These are phyloP conservation scores for Penicillium riverlandense DNA, from an alignment of 495 filamentous ascomycete species.

Conservation along the genomic window DNA sequence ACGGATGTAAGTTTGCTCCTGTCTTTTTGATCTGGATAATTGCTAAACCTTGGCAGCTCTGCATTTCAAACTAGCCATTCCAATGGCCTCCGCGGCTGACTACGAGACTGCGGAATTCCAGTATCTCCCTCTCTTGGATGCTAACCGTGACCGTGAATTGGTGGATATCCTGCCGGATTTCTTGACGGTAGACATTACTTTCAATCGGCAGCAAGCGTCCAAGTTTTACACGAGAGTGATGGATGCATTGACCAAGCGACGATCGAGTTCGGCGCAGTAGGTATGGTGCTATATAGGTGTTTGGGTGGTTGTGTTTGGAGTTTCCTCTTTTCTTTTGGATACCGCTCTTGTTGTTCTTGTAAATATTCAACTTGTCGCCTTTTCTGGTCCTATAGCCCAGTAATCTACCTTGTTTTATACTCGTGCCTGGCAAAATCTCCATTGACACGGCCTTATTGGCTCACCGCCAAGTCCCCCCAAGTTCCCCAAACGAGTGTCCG, in stretches of 20 bases:
- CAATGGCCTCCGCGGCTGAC: slow-evolving; percentile 43
- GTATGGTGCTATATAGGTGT: background rate
- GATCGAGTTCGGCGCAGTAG: slow-evolving; percentile 16
- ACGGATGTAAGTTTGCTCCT: slow-evolving; percentile 70
- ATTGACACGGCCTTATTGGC: too few species aligned
- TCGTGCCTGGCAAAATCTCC: too few species aligned
- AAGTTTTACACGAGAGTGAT: slow-evolving; percentile 87
- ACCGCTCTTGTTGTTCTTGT: too few species aligned
- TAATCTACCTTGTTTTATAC: too few species aligned
- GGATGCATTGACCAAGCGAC: slow-evolving; percentile 61
- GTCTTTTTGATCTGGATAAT: slow-evolving; percentile 5
- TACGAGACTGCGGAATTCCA: slow-evolving; percentile 75
- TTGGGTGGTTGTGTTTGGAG: too few species aligned
- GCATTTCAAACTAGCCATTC: slow-evolving; percentile 82
- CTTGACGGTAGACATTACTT: slow-evolving; percentile 80
- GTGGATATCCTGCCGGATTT: slow-evolving; percentile 87
- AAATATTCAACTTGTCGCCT: too few species aligned
- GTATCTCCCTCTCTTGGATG: slow-evolving; percentile 79
- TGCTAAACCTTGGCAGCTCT: slow-evolving; percentile 53
- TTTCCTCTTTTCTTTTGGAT: too few species aligned
- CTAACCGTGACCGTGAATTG: slow-evolving; percentile 66
- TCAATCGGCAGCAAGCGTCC: slow-evolving; percentile 69
- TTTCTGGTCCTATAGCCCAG: too few species aligned
- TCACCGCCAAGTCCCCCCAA: too few species aligned
- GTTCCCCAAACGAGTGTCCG: too few species aligned